Evolutionary conservation across 2,329 filamentous ascomycete genomes (phyloP).

Genomic region (Pochonia chlamydosporia): DNA sequence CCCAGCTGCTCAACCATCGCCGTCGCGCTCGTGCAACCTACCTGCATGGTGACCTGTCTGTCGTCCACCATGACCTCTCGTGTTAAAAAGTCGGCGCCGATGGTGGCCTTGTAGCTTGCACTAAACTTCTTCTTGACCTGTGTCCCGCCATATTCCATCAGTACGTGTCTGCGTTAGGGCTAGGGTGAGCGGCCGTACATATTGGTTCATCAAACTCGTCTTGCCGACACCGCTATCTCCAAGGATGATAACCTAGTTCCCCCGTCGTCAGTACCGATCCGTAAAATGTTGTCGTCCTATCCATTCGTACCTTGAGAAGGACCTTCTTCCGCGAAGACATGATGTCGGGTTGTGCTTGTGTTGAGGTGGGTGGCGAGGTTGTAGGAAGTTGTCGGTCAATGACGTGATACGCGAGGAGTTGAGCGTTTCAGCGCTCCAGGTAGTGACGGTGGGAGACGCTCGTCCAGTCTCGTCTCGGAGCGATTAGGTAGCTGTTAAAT

Average conservation of each 20-base stretch:
- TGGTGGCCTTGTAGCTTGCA: slow-evolving; percentile 98
- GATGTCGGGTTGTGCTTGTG: slow-evolving; percentile 22
- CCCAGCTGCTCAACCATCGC: slow-evolving; percentile 7
- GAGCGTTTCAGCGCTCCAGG: not conserved
- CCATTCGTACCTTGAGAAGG: slow-evolving; percentile 66
- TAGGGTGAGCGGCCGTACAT: slow-evolving; percentile 62
- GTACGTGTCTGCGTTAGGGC: slow-evolving; percentile 6
- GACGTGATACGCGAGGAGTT: slow-evolving; percentile 6
- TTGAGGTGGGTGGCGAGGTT: not conserved
- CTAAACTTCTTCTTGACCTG: slow-evolving; percentile 99
- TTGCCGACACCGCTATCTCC: slow-evolving; percentile 98
- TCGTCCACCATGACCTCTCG: slow-evolving; percentile 98
- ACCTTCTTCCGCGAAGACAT: slow-evolving; percentile 89
- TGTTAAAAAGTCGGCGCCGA: slow-evolving; percentile 96
- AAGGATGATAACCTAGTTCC: slow-evolving; percentile 87
- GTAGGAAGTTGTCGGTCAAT: slow-evolving; percentile 12
- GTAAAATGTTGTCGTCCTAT: not conserved
- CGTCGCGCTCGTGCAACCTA: slow-evolving; percentile 30
- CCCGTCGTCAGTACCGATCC: slow-evolving; percentile 8
- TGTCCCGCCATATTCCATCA: slow-evolving; percentile 10
- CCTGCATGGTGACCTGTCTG: slow-evolving; percentile 97
- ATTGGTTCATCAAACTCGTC: slow-evolving; percentile 99
- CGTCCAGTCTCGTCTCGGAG: not conserved
- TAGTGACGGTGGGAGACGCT: not conserved
- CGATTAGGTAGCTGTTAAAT: slow-evolving; percentile 1